Conservation (phyloP, 257 asterid species). For the Jacaranda mimosifolia region DNA sequence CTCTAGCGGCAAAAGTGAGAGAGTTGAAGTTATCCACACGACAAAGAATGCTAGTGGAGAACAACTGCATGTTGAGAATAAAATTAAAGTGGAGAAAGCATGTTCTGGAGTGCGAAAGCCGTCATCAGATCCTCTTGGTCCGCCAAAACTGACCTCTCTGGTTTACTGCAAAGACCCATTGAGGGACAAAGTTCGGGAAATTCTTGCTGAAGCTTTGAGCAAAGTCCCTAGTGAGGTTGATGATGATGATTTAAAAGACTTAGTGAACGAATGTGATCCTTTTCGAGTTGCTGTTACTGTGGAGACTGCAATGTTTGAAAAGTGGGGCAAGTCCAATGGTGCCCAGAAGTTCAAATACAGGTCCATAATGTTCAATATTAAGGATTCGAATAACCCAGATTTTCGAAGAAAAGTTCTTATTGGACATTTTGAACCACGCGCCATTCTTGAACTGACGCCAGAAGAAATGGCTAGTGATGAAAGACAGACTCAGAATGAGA, state of each 20-base stretch:
- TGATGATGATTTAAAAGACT: slow-evolving; percentile 50
- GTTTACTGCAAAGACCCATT: slow-evolving; percentile 64
- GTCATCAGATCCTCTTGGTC: slow-evolving; percentile 37
- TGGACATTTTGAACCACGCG: slow-evolving; percentile 63
- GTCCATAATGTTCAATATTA: slow-evolving; percentile 65
- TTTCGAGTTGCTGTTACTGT: slow-evolving; percentile 67
- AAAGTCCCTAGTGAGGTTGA: slow-evolving; percentile 54
- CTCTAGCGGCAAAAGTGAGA: slow-evolving; percentile 44
- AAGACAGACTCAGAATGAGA: slow-evolving; percentile 70
- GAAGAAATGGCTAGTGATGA: slow-evolving; percentile 95
- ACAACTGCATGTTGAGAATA: slow-evolving; percentile 43
- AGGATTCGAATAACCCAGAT: slow-evolving; percentile 65
- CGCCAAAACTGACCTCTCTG: slow-evolving; percentile 60
- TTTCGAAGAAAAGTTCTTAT: slow-evolving; percentile 78
- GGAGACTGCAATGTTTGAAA: slow-evolving; percentile 65
- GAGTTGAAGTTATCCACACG: slow-evolving; percentile 37
- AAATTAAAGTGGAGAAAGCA: slow-evolving; percentile 55
- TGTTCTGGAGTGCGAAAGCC: slow-evolving; percentile 42
- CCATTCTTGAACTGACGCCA: slow-evolving; percentile 61
- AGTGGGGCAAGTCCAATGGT: slow-evolving; percentile 66
- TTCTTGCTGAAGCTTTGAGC: slow-evolving; percentile 63
- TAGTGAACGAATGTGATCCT: slow-evolving; percentile 69
- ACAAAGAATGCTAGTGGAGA: slow-evolving; percentile 41
- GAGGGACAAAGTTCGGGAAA: slow-evolving; percentile 66
- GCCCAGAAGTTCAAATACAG: slow-evolving; percentile 67